phyloP scores from a whole-genome alignment of 2,329 filamentous ascomycete genomes.

The Aspergillus jensenii region DNA sequence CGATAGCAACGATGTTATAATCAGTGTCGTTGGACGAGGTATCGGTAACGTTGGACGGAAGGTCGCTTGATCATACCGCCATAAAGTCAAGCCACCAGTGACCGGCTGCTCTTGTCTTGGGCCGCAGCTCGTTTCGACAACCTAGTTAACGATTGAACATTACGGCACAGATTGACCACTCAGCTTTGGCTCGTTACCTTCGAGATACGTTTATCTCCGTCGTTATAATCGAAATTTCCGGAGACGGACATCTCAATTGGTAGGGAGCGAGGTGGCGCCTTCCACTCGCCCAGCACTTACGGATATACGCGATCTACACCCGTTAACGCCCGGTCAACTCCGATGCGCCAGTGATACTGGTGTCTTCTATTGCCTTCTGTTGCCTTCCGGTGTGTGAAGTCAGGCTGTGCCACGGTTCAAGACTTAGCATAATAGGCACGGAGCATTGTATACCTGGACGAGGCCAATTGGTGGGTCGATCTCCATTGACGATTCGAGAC shows the following conservation, averaged over 20 bases:
- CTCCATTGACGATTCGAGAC: neutral
- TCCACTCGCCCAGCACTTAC: neutral
- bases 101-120: slow-evolving; percentile 1
- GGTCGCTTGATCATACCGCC: slow-evolving; percentile 57
- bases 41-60: slow-evolving; percentile 95
- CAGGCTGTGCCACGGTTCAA: no score
- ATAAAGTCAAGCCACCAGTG: slow-evolving; percentile 1
- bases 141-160: neutral
- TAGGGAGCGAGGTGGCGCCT: neutral
- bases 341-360: neutral
- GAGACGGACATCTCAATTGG: neutral
- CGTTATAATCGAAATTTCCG: neutral
- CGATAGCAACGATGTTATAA: slow-evolving; percentile 69
- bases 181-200: neutral
- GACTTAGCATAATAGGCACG: neutral
- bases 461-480: neutral
- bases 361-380: no score
- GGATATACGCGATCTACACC: neutral
- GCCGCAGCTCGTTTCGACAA: neutral
- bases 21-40: slow-evolving; percentile 89
- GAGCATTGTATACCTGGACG: neutral
- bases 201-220: neutral
- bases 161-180: neutral
- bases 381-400: no score
- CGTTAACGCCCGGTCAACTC: neutral